Evolutionary conservation across 108 stramenopile genomes (phyloP), one percentile per base, ranked within the genome.

Genomic region (Cylindrotheca closterium): DNA sequence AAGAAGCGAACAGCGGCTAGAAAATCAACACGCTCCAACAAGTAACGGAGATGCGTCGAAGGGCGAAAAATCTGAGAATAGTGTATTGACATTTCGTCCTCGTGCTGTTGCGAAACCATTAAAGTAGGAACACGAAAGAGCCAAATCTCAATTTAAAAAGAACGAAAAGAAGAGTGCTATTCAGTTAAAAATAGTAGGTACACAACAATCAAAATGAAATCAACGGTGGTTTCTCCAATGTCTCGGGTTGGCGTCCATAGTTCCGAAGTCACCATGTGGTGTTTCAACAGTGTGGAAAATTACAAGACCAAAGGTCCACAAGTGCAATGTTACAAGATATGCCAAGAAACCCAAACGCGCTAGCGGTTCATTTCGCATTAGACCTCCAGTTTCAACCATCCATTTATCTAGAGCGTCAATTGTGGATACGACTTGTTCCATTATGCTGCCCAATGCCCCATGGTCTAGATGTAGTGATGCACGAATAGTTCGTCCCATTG

Each of bases 241-340:
- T 28, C 66, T 31, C 30, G 73, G 73, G 27, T 74, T 74, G 33
- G 47, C 62, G 46, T 67, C 73, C 73, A 74, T 74, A 15, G 73
- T 67, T 18, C 73, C 73, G 57, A 74, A 74, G 47, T 74, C 73
- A 1, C 65, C 73, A 51, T 74, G 73, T 26, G 58, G 52, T 2
- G 51, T 55, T 60, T 74, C 73, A 21, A 64, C 60, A 3, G 73
- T 74, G 67, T 94, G 93, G 47, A 91, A 94, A 8, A 89, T 71
- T 25, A 94, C 65, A 59, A 94, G 53, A 32, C 82, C 88, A 77
- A 94, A 89, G 15, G 87, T 82, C 89, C 89, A 94, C 19, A 86
- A 25, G 71, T 94, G 93, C 45, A 94, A 51, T 25, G 87, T 69
- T 18, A 70, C 30, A 31, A 94, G 65, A 67, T 94, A 94, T 15